These are phyloP conservation scores for Cryptosporidium sp. DNA, from an alignment of 169 alveolate species.

Conservation along the genomic window DNA sequence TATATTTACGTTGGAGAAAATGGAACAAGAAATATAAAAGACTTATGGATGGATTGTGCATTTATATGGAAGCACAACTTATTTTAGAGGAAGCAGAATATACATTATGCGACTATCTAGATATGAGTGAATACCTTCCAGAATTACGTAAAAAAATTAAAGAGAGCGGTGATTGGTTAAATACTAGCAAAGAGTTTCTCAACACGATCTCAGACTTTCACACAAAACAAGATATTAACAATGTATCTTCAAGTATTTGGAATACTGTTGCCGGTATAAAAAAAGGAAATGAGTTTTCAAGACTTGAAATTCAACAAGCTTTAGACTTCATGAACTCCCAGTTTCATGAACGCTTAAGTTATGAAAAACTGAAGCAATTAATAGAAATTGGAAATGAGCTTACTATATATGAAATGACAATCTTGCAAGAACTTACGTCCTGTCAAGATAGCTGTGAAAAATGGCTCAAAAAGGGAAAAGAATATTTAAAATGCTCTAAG, in stretches of 20 bases:
- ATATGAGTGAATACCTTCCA: conserved; percentile 68
- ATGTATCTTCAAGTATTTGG: conserved; percentile 71
- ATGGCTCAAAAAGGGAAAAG: conserved; percentile 59
- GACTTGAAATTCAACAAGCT: conserved; percentile 30
- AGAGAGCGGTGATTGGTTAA: conserved; percentile 46
- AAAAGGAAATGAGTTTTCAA: conserved; percentile 45
- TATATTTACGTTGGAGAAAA: conserved; percentile 68
- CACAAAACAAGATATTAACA: conserved; percentile 41
- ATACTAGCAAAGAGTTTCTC: conserved; percentile 54
- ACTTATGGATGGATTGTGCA: conserved; percentile 67
- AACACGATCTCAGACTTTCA: conserved; percentile 41
- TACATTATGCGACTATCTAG: conserved; percentile 52
- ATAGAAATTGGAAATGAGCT: conserved; percentile 61
- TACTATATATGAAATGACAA: conserved; percentile 62
- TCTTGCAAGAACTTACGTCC: conserved; percentile 44
- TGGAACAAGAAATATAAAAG: conserved; percentile 52
- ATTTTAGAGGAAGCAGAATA: conserved; percentile 72
- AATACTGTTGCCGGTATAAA: conserved; percentile 44
- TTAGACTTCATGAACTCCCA: conserved; percentile 24
- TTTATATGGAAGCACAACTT: conserved; percentile 59
- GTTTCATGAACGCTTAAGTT: conserved; percentile 16
- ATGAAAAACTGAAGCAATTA: conserved; percentile 43
- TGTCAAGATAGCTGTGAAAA: conserved; percentile 55
- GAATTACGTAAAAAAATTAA: conserved; percentile 19
- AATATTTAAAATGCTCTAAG: conserved; percentile 26